Percentiles rank a stretch among this genome's conserved stretches.
Conservation (phyloP, 495 filamentous ascomycete species). For the Baudoinia panamericana region DNA sequence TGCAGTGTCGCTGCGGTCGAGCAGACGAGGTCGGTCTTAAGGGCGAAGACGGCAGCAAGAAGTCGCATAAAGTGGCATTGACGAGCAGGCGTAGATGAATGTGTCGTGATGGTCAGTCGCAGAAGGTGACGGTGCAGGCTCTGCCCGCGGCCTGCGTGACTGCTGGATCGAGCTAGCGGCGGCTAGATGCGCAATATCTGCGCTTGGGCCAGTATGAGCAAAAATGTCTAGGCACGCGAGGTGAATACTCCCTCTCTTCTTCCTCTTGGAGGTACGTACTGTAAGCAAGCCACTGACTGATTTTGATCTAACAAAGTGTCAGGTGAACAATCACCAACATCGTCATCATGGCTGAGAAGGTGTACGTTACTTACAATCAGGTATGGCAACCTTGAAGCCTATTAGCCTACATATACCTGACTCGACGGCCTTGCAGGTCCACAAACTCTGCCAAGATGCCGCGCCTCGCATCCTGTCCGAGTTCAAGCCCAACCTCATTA, state of each 20-base stretch:
- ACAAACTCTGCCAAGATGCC: constrained; percentile 85
- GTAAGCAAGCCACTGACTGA: neutral
- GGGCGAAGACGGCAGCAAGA: neutral
- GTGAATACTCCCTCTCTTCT: neutral
- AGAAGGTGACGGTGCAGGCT: no score
- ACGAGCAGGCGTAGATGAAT: no score
- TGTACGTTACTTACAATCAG: constrained; percentile 94
- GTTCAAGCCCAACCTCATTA: constrained; percentile 88
- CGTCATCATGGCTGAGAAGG: constrained; percentile 65
- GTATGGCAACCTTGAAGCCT: neutral
- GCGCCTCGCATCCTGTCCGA: constrained; percentile 68
- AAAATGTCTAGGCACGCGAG: neutral
- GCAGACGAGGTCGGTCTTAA: neutral
- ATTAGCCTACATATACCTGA: neutral
- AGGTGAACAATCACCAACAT: neutral
- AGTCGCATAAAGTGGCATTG: no score
- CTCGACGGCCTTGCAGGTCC: constrained; percentile 47
- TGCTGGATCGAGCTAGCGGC: no score
- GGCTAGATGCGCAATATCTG: no score
- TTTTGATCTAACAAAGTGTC: neutral
- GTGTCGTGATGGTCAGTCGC: no score
- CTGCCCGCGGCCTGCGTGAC: no score
- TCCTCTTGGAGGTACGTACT: constrained; percentile 9
- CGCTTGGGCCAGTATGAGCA: no score
- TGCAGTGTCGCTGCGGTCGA: neutral